Evolutionary conservation across 208 protist genomes (phyloP), one percentile per base, ranked within the genome.

Genomic region (Acanthamoeba culbertsoni): DNA sequence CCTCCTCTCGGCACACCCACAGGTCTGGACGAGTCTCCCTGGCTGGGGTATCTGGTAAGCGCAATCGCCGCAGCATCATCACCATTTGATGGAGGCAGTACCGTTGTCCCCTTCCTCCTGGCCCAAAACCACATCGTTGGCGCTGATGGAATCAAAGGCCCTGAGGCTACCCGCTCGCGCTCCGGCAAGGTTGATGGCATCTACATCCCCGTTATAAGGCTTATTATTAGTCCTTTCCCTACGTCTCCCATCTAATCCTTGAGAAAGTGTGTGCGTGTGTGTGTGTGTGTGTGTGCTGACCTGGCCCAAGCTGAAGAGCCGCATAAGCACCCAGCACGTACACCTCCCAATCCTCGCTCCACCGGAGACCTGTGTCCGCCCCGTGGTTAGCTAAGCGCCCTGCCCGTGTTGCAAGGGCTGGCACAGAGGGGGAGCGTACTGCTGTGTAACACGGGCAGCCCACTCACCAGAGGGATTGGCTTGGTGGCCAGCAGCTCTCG

Each of bases 271-370:
- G n/a, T n/a, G n/a, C n/a, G n/a, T n/a, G n/a, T n/a, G n/a, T n/a
- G n/a, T n/a, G n/a, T n/a, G n/a, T n/a, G n/a, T n/a, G n/a, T n/a
- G n/a, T n/a, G 51, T 23, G 14, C 51, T n/a, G 14, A 59, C 51
- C 51, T 43, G 75, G 75, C n/a, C 75, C 75, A 12, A 86, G 28
- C 26, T 86, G 75, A 1, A 86, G 75, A 4, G 75, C 40, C 23
- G 75, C 75, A 55, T 86, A 86, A 8, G 46, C 75, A 26, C 75
- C 75, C 43, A 86, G 18, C 42, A 86, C 43, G 42, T 59, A 86
- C 40, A 86, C 43, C 43, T 57, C 46, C 75, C 75, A 86, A 55
- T 57, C 75, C 3, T 57, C 28, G 26, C 75, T 43, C 75, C 75
- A 86, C 14, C 46, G 43, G n/a, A 86, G 26, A 20, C 46, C 75